Conservation (phyloP, 1,284 basidiomycete genomes). For the Fomitiporia mediterranea region DNA sequence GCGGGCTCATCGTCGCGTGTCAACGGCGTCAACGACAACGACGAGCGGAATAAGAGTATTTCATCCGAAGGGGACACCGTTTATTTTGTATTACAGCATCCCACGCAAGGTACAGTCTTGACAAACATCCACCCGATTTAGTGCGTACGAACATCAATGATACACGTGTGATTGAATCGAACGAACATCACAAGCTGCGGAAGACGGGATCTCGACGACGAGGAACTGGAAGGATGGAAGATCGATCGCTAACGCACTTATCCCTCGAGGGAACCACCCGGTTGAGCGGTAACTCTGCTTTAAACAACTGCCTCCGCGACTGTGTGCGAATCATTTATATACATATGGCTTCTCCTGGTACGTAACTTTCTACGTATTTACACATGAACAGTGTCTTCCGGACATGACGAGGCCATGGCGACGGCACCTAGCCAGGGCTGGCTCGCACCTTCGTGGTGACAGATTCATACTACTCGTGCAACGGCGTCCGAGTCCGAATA, state of each 20-base stretch:
- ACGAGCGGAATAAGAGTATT: background rate
- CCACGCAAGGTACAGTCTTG: background rate
- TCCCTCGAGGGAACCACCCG: background rate
- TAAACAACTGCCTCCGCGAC: background rate
- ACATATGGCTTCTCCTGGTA: background rate
- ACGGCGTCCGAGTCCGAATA: background rate
- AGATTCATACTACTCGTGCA: too few species aligned
- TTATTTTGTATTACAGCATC: too few species aligned
- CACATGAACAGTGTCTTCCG: background rate
- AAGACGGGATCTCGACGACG: too few species aligned
- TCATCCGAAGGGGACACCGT: background rate
- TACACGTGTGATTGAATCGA: background rate
- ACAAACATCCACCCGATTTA: too few species aligned
- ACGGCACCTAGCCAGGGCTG: background rate
- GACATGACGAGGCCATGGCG: background rate
- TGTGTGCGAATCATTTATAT: background rate
- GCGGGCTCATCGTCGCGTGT: too few species aligned
- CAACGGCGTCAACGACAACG: too few species aligned
- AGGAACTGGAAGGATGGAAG: too few species aligned
- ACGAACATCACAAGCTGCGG: too few species aligned
- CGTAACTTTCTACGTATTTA: background rate
- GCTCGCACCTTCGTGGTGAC: background rate
- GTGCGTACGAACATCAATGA: background rate
- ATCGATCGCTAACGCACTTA: background rate
- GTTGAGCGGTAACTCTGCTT: slow-evolving; percentile 2